A percentile compares a stretch with the other conserved stretches of the same genome.
Evolutionary conservation across 176 grass and related monocot genomes (phyloP).

Genomic region (Eleusine indica): DNA sequence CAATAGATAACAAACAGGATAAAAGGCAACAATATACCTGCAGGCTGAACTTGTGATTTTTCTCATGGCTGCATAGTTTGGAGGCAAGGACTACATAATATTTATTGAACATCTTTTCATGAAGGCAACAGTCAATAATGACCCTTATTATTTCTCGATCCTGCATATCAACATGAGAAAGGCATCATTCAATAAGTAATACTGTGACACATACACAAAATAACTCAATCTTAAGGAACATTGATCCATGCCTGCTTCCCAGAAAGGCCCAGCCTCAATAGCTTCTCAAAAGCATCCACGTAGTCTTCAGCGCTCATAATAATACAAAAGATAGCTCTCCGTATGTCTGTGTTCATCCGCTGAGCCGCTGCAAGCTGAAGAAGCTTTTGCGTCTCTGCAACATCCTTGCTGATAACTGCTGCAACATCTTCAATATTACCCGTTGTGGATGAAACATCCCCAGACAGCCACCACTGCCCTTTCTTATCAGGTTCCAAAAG

Average conservation of each 20-base stretch:
- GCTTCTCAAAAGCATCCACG: constrained; percentile 96
- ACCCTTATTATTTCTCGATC: constrained; percentile 94
- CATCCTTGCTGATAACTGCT: constrained; percentile 63
- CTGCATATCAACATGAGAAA: constrained; percentile 40
- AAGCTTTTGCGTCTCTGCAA: constrained; percentile 81
- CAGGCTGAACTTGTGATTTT: constrained; percentile 95
- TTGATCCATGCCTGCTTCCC: constrained; percentile 72
- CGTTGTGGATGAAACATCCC: constrained; percentile 54
- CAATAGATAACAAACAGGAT: neutral
- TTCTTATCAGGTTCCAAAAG: constrained; percentile 89
- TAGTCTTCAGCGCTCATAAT: constrained; percentile 92
- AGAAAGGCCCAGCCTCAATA: constrained; percentile 80
- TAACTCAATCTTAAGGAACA: neutral
- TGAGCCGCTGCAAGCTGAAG: constrained; percentile 83
- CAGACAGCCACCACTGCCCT: constrained; percentile 95
- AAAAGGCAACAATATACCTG: constrained; percentile 49
- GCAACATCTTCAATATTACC: constrained; percentile 62
- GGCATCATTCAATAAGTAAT: constrained; percentile 21
- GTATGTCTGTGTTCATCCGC: constrained; percentile 86
- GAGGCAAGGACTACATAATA: constrained; percentile 81
- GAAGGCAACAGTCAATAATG: constrained; percentile 91
- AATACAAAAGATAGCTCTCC: constrained; percentile 97
- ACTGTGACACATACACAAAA: constrained; percentile 34
- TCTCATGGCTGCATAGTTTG: constrained; percentile 88
- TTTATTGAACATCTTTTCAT: constrained; percentile 97